Conservation (phyloP, 768 basidiomycete genomes). For the Amanita molliuscula region DNA sequence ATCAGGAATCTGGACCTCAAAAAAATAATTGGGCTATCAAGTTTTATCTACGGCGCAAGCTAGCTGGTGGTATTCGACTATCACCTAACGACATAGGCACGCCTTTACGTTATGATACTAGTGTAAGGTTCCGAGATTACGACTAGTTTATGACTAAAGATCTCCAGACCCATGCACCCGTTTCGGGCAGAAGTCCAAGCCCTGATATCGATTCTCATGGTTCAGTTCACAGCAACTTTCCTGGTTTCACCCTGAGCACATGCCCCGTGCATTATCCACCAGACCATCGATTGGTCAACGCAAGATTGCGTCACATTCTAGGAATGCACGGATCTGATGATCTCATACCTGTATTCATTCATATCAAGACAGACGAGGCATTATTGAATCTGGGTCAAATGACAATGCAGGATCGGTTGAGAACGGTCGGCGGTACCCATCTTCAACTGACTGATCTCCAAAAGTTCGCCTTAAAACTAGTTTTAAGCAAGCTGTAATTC, state of each 20-base stretch:
- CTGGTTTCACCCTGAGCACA: conserved; percentile 4
- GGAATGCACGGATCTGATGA: conserved; percentile 14
- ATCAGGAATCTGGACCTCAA: conserved; percentile 7
- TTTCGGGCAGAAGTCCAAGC: not conserved
- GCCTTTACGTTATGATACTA: not conserved
- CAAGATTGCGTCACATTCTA: conserved; percentile 11
- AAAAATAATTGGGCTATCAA: conserved; percentile 16
- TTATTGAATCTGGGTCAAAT: conserved; percentile 10
- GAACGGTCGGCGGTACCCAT: not conserved
- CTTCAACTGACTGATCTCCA: conserved; percentile 6
- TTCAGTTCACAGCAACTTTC: not conserved
- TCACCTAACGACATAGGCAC: not conserved
- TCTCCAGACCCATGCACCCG: not conserved
- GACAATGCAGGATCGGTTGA: not conserved
- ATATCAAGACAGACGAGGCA: conserved; percentile 14
- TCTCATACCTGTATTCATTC: conserved; percentile 17
- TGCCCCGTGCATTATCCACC: conserved; percentile 13
- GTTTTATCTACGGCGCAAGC: conserved; percentile 12
- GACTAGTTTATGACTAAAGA: not conserved
- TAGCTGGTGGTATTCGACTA: conserved; percentile 4
- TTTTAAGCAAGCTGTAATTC: not conserved
- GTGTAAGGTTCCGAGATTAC: not conserved
- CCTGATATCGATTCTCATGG: not conserved
- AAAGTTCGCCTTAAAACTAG: not conserved
- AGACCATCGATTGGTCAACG: conserved; percentile 6